Percentiles rank a stretch among this genome's conserved stretches.
Evolutionary conservation across 2,329 filamentous ascomycete species (phyloP).

Genomic region (Nannizzia gypsea): DNA sequence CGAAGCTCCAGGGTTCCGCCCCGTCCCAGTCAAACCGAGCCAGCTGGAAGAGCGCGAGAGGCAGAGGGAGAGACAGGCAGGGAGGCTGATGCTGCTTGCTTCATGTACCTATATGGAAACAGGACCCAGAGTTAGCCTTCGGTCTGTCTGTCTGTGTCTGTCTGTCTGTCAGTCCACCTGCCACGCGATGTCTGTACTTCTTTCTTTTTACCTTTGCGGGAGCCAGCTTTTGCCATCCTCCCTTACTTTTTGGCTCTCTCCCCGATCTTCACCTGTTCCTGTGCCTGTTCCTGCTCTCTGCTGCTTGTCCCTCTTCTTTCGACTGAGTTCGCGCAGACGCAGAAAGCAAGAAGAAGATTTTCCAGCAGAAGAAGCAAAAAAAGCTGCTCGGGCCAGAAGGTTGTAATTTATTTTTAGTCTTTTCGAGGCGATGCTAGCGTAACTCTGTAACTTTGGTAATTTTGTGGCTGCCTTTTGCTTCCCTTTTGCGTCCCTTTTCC

Average conservation of each 20-base stretch:
- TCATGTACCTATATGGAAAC: background rate
- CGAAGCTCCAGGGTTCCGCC: background rate
- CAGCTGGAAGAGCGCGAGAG: too few relatives aligned
- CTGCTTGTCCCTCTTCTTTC: background rate
- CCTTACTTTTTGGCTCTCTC: background rate
- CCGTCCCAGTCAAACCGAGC: too few relatives aligned
- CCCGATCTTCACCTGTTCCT: background rate
- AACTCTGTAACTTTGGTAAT: background rate
- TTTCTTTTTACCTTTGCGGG: background rate
- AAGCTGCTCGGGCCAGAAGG: background rate
- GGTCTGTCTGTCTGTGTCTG: background rate
- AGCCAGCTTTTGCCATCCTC: background rate
- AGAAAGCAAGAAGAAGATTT: background rate
- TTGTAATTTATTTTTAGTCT: background rate
- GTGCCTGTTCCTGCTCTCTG: background rate
- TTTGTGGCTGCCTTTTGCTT: background rate
- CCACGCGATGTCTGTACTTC: background rate
- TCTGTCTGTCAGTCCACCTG: background rate
- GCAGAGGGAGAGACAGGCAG: too few relatives aligned
- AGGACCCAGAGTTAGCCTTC: background rate
- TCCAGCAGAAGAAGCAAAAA: background rate
- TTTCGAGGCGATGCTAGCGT: conserved; percentile 1
- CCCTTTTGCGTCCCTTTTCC: background rate
- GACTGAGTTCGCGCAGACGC: too few relatives aligned
- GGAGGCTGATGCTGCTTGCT: too few relatives aligned